Evolutionary conservation across 495 filamentous ascomycete genomes (phyloP).

Genomic region (Penicillium crystallinum): DNA sequence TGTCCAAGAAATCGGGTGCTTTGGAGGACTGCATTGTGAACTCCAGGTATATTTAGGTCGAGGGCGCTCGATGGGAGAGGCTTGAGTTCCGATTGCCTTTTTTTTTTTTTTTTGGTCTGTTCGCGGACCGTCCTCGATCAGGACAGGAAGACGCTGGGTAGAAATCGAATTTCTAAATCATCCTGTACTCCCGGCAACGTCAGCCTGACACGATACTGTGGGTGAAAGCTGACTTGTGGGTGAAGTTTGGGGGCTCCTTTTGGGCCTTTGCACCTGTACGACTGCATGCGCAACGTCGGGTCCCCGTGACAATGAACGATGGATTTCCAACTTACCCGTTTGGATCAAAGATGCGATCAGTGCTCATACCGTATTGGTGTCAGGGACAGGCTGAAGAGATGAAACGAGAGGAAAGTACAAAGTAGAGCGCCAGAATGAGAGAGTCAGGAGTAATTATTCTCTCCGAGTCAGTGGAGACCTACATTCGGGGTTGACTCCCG

Average conservation of each 20-base stretch:
- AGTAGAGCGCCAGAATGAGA: not conserved
- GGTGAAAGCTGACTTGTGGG: slow-evolving; percentile 13
- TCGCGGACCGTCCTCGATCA: slow-evolving; percentile 15
- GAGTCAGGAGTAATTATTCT: slow-evolving; percentile 11
- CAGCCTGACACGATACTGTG: slow-evolving; percentile 13
- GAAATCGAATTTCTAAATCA: slow-evolving; percentile 28
- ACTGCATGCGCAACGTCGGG: slow-evolving; percentile 9
- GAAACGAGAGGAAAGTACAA: slow-evolving; percentile 2
- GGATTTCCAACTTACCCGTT: slow-evolving; percentile 18
- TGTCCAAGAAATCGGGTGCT: slow-evolving; percentile 34
- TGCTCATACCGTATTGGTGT: slow-evolving; percentile 1
- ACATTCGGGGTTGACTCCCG: slow-evolving; percentile 20
- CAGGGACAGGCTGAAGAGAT: not conserved
- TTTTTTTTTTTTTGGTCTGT: slow-evolving; percentile 4
- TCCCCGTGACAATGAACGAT: not conserved
- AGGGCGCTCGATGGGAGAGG: not conserved
- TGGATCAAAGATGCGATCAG: slow-evolving; percentile 7
- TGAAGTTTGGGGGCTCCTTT: slow-evolving; percentile 8
- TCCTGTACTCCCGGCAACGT: slow-evolving; percentile 23
- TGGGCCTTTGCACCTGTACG: not conserved
- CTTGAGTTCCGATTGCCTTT: not conserved
- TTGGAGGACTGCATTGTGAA: slow-evolving; percentile 31
- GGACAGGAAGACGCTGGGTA: slow-evolving; percentile 16
- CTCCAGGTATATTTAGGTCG: slow-evolving; percentile 2
- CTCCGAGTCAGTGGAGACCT: slow-evolving; percentile 2